Base-by-base conservation (phyloP, 225 moss, liverwort and hornwort genomes). In the Pseudoscleropodium purum region DNA sequence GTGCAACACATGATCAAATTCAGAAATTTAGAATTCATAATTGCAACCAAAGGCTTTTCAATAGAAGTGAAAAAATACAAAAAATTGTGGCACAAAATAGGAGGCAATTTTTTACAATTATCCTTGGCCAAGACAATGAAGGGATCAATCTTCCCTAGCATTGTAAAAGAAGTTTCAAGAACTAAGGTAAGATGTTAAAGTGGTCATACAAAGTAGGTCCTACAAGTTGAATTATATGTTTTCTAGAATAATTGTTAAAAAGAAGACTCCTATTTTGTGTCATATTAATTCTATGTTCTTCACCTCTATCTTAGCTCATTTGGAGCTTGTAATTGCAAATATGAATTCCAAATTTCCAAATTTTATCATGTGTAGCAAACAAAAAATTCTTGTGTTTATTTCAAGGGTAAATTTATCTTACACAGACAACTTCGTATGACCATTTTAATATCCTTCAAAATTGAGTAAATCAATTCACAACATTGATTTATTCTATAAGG, bases 381-480 rank as follows among this genome's bases (percentile, higher is more conserved):
- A 7, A 15, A 25, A 72, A 41, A 41, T 7, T 20, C 8, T 14
- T 72, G 7, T 26, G 3, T 41, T 14, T 15, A 24, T 41, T 41
- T 1, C 3, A 25, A 15, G 8, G 11, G 1, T 41, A 26, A 72
- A 25, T 41, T 72, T 4, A 25, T 1, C 4, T 5, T 37, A 0
- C 4, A 21, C 1, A 5, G 5, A 5, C 9, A 6, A 15, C 41
- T 72, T 72, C 1, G 0, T 13, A 5, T 25, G 15, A 41, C 6
- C 1, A 72, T 8, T 72, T 8, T 41, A 13, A 39, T 2, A 0
- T 25, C 14, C 0, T 70, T 1, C 0, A 41, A 15, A 72, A 26
- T 26, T 26, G 26, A 72, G 4, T 4, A 1, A 3, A 7, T 33
- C 75, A 75, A 47, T 47, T 19, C 1, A 75, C 1, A 0, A 31